A percentile compares a stretch with the other conserved stretches of the same genome.
Evolutionary conservation across 2,329 filamentous ascomycete genomes (phyloP).

Genomic region (Mycogone perniciosa): DNA sequence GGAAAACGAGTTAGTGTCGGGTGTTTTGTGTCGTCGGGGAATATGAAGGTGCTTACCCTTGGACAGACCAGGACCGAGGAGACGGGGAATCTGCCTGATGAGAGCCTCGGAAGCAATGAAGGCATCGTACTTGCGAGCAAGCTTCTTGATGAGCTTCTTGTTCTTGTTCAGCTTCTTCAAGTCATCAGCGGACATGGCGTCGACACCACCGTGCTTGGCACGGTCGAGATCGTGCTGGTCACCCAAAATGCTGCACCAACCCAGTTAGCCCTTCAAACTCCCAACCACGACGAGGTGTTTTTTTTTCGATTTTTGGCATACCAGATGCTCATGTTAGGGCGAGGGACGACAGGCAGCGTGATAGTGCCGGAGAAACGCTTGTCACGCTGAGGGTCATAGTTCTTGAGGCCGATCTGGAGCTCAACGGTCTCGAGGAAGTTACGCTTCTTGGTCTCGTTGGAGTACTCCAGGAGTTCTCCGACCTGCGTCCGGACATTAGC

Average conservation of each 20-base stretch:
- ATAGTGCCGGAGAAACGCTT: slow-evolving; percentile 99
- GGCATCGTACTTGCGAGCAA: slow-evolving; percentile 99
- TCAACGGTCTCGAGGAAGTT: slow-evolving; percentile 97
- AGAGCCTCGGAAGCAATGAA: slow-evolving; percentile 95
- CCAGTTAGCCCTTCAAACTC: slow-evolving; percentile 21
- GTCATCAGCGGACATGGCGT: slow-evolving; percentile 97
- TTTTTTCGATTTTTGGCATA: slow-evolving; percentile 16
- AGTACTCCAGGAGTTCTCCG: slow-evolving; percentile 91
- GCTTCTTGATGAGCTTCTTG: slow-evolving; percentile 99
- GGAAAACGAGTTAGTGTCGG: slow-evolving; percentile 25
- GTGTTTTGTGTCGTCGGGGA: no score
- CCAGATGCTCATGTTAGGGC: slow-evolving; percentile 84
- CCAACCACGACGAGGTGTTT: not conserved
- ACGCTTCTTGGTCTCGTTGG: slow-evolving; percentile 87
- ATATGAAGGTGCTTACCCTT: slow-evolving; percentile 62
- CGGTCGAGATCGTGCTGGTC: slow-evolving; percentile 97
- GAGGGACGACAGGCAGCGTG: slow-evolving; percentile 85
- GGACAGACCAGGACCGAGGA: slow-evolving; percentile 95
- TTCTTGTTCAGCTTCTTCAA: slow-evolving; percentile 99
- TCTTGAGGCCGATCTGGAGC: slow-evolving; percentile 91
- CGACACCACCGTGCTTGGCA: slow-evolving; percentile 97
- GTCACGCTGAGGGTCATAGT: slow-evolving; percentile 99
- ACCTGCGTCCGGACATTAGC: slow-evolving; percentile 96
- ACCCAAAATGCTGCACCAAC: slow-evolving; percentile 48
- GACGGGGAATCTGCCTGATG: slow-evolving; percentile 99